Evolutionary conservation across 2,329 filamentous ascomycete genomes (phyloP).

Genomic region (Trichoderma endophyticum): DNA sequence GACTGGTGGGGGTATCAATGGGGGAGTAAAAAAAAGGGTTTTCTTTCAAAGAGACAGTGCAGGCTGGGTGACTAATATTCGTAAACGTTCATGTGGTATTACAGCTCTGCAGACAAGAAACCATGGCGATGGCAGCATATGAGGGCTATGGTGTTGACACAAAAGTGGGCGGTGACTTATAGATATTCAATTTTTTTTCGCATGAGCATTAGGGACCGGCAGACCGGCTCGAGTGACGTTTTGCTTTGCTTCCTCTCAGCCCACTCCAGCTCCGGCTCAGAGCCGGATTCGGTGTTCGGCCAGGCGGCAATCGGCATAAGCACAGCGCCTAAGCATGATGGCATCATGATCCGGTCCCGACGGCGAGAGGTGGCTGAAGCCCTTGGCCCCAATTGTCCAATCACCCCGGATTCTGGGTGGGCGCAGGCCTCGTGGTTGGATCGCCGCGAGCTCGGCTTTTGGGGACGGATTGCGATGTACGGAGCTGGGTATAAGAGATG

Average conservation of each 20-base stretch:
- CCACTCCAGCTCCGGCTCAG: slow-evolving; percentile 5
- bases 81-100: neutral
- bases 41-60: neutral
- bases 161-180: slow-evolving; percentile 2
- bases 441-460: slow-evolving; percentile 3
- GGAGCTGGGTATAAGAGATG: neutral
- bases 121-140: neutral
- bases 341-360: slow-evolving; percentile 9
- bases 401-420: slow-evolving; percentile 8
- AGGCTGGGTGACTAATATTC: neutral
- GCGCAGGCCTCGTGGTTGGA: neutral
- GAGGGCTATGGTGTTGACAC: neutral
- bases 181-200: neutral
- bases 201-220: neutral
- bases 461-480: neutral
- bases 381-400: neutral
- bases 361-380: neutral
- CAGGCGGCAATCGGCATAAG: slow-evolving; percentile 3
- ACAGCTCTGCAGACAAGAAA: neutral
- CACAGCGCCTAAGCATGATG: slow-evolving; percentile 1
- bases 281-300: slow-evolving; percentile 14
- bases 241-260: neutral
- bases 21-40: neutral
- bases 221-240: slow-evolving; percentile 12
- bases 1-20: neutral